phyloP scores from a whole-genome alignment of 768 basidiomycete genomes.

The Gyrodon lividus region DNA sequence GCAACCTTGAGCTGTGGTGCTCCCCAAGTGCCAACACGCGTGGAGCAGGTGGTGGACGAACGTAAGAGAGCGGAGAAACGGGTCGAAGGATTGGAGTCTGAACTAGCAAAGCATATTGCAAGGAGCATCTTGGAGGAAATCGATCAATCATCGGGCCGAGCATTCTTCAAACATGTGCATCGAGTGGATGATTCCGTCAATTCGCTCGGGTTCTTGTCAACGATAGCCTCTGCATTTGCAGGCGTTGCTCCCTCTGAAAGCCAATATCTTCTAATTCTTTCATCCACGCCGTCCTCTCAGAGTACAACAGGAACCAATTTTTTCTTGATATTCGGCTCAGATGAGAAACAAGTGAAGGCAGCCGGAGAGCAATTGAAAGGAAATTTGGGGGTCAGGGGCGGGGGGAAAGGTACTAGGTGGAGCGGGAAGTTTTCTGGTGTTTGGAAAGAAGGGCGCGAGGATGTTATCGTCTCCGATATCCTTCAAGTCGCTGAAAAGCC shows the following conservation, averaged over 20 bases:
- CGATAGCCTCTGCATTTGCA: constrained; percentile 51
- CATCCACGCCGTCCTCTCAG: constrained; percentile 63
- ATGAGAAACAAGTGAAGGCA: constrained; percentile 58
- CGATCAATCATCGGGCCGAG: constrained; percentile 21
- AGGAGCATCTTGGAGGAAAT: constrained; percentile 39
- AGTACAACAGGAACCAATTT: constrained; percentile 47
- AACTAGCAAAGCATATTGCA: constrained; percentile 56
- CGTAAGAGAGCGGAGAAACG: constrained; percentile 67
- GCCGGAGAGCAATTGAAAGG: constrained; percentile 56
- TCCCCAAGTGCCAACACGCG: constrained; percentile 64
- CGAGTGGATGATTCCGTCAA: constrained; percentile 61
- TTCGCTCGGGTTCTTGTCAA: constrained; percentile 56
- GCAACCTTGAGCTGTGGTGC: constrained; percentile 66
- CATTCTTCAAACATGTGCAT: constrained; percentile 51
- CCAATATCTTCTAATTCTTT: constrained; percentile 51
- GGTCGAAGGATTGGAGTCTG: constrained; percentile 64
- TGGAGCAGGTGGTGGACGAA: constrained; percentile 63
- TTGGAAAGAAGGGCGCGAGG: constrained; percentile 26
- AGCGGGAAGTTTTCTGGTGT: constrained; percentile 68
- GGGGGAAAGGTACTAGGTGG: constrained; percentile 74
- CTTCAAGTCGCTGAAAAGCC: constrained; percentile 14
- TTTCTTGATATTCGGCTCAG: constrained; percentile 59
- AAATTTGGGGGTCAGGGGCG: constrained; percentile 67
- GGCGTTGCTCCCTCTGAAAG: constrained; percentile 20
- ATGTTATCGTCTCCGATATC: constrained; percentile 15